Base-by-base conservation (phyloP, 208 protist species). In the Leishmania tropica region DNA sequence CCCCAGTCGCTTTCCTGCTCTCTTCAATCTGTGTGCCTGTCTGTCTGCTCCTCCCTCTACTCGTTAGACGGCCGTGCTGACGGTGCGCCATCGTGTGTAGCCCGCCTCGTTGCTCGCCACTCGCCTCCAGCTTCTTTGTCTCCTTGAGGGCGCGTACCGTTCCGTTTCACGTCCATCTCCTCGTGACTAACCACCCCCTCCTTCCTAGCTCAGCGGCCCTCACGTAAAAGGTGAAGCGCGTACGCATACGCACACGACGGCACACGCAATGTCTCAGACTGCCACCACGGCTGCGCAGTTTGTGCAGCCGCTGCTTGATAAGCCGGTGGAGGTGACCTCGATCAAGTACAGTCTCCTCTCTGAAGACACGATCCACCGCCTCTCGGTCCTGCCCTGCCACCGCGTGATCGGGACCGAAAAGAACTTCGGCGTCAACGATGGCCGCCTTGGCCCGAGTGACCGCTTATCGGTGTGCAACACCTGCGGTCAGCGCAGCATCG, bases 291-390 rank as follows among this genome's bases (percentile, higher is more conserved):
- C 76, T 45, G 80, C 80, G 64, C 77, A 79, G 73, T 83, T 87
- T 56, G 94, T 94, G 70, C 88, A 91, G 65, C 86, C 84, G 70
- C 79, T 82, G 47, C 80, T 83, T 40, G 86, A 94, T 72, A 85
- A 88, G 53, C 95, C 95, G 17, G 90, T 92, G 17, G 84, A 91
- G 78, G 90, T 98, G 45, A 88, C 81, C 56, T 88, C 92, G 54
- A 91, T 99, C 78, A 90, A 95, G 60, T 99, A 99, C 89, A 94
- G 96, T 40, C 74, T 99, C 42, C 96, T 99, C 67, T 94, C 90
- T 53, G 83, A 87, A 4, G 85, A 94, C 62, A 95, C 97, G 67
- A 96, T 99, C 42, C 92, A 96, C 89, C 87, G 88, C 80, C 87
- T 93, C 78, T 94, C 96, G 47, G 92, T 92, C 68, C 83, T 96